phyloP scores from a whole-genome alignment of 2,329 filamentous ascomycete genomes.

The Alternaria consortialis region DNA sequence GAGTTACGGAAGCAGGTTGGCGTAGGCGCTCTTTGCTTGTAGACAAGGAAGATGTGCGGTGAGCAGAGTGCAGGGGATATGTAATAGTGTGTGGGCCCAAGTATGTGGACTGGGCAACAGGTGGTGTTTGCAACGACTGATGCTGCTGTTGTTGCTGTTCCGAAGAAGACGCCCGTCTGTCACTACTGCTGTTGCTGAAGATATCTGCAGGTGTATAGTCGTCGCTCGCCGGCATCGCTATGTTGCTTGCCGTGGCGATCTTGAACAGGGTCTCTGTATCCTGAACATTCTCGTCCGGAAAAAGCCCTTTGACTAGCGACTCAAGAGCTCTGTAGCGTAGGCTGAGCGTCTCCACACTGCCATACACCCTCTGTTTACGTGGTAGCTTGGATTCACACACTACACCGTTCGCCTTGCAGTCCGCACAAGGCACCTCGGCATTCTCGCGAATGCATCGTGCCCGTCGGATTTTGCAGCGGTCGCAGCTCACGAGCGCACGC shows the following conservation, averaged over 20 bases:
- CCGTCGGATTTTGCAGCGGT: constrained; percentile 42
- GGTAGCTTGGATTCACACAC: constrained; percentile 56
- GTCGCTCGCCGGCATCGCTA: constrained; percentile 48
- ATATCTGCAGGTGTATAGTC: constrained; percentile 40
- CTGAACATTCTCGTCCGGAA: constrained; percentile 52
- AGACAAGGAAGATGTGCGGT: constrained; percentile 15
- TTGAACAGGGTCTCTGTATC: constrained; percentile 52
- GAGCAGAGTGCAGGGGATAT: constrained; percentile 15
- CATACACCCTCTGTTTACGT: constrained; percentile 57
- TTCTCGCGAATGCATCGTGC: constrained; percentile 41
- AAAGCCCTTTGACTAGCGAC: constrained; percentile 54
- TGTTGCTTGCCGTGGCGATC: constrained; percentile 52
- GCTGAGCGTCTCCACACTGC: constrained; percentile 58
- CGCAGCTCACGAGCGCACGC: constrained; percentile 44
- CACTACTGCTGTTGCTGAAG: constrained; percentile 25
- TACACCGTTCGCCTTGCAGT: constrained; percentile 52
- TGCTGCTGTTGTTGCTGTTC: constrained; percentile 15
- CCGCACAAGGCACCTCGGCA: constrained; percentile 48
- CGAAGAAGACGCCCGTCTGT: constrained; percentile 3
- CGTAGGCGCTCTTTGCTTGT: constrained; percentile 12
- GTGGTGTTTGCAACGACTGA: constrained; percentile 13
- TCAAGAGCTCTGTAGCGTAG: constrained; percentile 56
- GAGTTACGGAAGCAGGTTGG: constrained; percentile 27
- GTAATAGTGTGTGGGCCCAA: background rate
- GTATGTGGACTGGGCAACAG: constrained; percentile 3